These are phyloP conservation scores for Immersiporthe knoxdaviesiana DNA, from an alignment of 2,329 filamentous ascomycete species.

Conservation along the genomic window DNA sequence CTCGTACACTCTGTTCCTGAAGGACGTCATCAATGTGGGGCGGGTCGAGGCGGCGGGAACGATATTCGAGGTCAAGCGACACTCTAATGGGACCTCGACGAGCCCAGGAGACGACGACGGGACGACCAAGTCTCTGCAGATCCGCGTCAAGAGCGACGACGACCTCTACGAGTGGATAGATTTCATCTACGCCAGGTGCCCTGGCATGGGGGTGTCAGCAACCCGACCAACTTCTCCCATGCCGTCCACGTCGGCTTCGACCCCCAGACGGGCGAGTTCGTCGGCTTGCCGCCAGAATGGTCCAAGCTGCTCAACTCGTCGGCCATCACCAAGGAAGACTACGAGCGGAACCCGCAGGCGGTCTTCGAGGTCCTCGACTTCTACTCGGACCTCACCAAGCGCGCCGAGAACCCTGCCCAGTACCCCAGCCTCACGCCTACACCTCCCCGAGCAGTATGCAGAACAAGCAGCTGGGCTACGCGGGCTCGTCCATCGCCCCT, in stretches of 20 bases:
- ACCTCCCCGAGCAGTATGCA: constrained; percentile 60
- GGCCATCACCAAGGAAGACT: constrained; percentile 97
- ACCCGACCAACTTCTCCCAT: constrained; percentile 97
- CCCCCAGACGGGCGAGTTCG: constrained; percentile 91
- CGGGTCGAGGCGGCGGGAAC: constrained; percentile 89
- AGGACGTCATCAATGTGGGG: constrained; percentile 87
- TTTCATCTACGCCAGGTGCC: constrained; percentile 94
- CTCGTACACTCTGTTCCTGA: constrained; percentile 81
- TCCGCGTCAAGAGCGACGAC: constrained; percentile 92
- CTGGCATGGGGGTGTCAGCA: constrained; percentile 98
- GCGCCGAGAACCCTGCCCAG: constrained; percentile 69
- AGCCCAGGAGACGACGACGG: constrained; percentile 80
- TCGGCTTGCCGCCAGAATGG: constrained; percentile 94
- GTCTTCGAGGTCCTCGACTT: constrained; percentile 82
- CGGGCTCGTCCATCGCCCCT: constrained; percentile 65
- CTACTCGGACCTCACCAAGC: constrained; percentile 81
- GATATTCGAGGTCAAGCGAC: constrained; percentile 90
- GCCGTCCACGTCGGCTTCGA: constrained; percentile 98
- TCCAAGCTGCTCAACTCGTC: constrained; percentile 94
- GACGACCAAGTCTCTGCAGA: constrained; percentile 80
- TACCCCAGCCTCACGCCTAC: constrained; percentile 72
- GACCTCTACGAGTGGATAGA: constrained; percentile 99
- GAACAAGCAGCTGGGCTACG: constrained; percentile 67
- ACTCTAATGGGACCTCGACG: constrained; percentile 67
- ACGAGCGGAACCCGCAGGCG: constrained; percentile 92